Evolutionary conservation across 2,329 filamentous ascomycete species (phyloP), one percentile per base, ranked within the genome.

Genomic region (Fusarium camptoceras): DNA sequence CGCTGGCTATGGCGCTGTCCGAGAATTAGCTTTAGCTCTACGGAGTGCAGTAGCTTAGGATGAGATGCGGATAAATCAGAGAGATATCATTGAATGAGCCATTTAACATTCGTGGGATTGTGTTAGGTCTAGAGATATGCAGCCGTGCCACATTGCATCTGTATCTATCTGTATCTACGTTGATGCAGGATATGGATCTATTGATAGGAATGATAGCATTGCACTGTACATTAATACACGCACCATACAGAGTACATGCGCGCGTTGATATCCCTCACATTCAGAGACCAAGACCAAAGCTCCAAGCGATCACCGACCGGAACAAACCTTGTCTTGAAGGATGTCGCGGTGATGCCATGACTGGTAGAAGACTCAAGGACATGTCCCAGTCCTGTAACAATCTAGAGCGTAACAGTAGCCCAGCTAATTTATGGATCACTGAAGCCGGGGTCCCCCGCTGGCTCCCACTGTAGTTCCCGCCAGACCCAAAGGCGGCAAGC

Each of bases 401-500:
- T 65, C 63, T 59, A 65, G 63, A 64, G 62, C 64, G 64, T 57
- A 67, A 58, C 63, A 67, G 22, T 53, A 25, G 46, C 47, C 47
- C 41, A 64, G 30, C 30, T 27, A 50, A 46, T 51, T 28, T 41
- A 37, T 60, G 60, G 61, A 22, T 8, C 46, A 24, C 28, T 15
- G 37, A 47, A 46, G 44, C 62, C 64, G 58, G 64, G 64, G 57
- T 55, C 62, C 55, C 56, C 60, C 60, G 53, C 66, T 48, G 58
- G 22, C 34, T 47, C 27, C 41, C 54, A 48, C 67, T 71, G 48
- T 53, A 39, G 60, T 37, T 70, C 57, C 48, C 70, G 59, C 72
- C 67, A 73, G 46, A 47, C 72, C 47, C 62, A 68, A 56, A 75
- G 59, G 51, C 71, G 71, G 57, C 68, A 73, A 73, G 68, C 31